A percentile compares a stretch with the other conserved stretches of the same genome.
These are phyloP conservation scores for Thalassiosira exigua DNA, from an alignment of 352 stramenopile genomes.

Conservation along the genomic window DNA sequence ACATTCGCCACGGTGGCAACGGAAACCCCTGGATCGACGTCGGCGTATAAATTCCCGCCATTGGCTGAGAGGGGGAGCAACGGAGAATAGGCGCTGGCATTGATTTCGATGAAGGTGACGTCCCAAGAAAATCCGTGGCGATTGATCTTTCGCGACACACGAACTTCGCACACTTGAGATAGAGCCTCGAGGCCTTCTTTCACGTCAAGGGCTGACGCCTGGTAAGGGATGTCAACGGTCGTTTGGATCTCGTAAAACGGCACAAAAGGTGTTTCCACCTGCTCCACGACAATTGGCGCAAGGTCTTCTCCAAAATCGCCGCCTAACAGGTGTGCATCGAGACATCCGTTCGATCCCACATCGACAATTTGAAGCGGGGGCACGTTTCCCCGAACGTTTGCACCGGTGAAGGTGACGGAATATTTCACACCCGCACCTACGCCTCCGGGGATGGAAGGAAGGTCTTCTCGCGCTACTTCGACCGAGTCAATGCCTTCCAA, in stretches of 20 bases:
- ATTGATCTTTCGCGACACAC: conserved; percentile 87
- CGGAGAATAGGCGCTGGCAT: conserved; percentile 36
- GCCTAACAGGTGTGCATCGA: conserved; percentile 75
- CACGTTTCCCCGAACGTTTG: conserved; percentile 89
- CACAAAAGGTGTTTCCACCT: conserved; percentile 69
- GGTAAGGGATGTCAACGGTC: conserved; percentile 89
- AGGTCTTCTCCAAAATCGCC: conserved; percentile 63
- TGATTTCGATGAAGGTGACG: conserved; percentile 87
- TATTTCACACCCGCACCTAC: conserved; percentile 87
- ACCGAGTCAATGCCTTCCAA: conserved; percentile 81
- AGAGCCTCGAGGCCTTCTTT: conserved; percentile 93
- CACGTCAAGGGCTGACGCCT: conserved; percentile 90
- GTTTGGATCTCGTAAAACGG: conserved; percentile 92
- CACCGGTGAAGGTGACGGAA: conserved; percentile 91
- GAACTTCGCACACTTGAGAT: conserved; percentile 88
- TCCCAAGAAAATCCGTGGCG: conserved; percentile 90
- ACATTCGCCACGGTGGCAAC: conserved; percentile 70
- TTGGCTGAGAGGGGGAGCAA: conserved; percentile 75
- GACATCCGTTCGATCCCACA: conserved; percentile 91
- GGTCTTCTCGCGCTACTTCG: conserved; percentile 86
- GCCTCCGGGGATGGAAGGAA: conserved; percentile 74
- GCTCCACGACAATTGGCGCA: conserved; percentile 54
- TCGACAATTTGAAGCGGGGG: conserved; percentile 89
- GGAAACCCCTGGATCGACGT: conserved; percentile 65
- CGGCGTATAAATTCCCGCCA: conserved; percentile 67